Evolutionary conservation across 2,329 filamentous ascomycete genomes (phyloP), one percentile per base, ranked within the genome.

Genomic region (Westerdykella sp.): DNA sequence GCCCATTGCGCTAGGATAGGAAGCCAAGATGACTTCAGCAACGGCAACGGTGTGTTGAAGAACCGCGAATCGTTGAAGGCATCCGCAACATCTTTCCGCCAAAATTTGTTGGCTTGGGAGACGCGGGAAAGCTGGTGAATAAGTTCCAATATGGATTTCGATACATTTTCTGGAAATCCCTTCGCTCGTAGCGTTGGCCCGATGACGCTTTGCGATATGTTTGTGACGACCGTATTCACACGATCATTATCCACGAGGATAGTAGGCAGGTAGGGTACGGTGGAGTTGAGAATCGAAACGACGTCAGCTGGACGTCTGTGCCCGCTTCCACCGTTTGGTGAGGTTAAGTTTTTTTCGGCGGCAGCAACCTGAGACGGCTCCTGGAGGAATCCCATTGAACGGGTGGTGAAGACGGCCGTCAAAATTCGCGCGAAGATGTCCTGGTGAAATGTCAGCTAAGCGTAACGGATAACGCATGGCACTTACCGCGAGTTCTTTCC

Each of bases 351-450:
- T 40, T 64, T 63, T 15, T 61, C 56, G 13, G 35, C 40, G 10
- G 48, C 41, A 28, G 43, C 50, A 13, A 70, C 59, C 34, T 72
- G 60, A n/a, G 62, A 64, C 11, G 61, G 58, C 32, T 87, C 76
- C 46, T 80, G 84, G 1, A 81, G 69, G 52, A 88, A 85, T 2
- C 81, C 83, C 53, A 88, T 76, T 1, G 90, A 88, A 34, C 87
- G 81, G 7, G 88, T 94, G 0, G 93, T 95, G 63, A 97, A 96
- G 2, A 94, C 85, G n/a, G 91, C 93, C 3, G 90, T 87, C 12
- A 98, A 75, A 1, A 98, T 77, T 13, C 90, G 79, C 11, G 93
- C 75, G 61, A 97, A 94, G 1, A 96, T 77, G 57, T 98, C 93
- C 85, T 94, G 50, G 10, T 28, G 23, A 6, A 36, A 30, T 15